Evolutionary conservation across 352 stramenopile species (phyloP).

Genomic region (Globisporangium middletonii): DNA sequence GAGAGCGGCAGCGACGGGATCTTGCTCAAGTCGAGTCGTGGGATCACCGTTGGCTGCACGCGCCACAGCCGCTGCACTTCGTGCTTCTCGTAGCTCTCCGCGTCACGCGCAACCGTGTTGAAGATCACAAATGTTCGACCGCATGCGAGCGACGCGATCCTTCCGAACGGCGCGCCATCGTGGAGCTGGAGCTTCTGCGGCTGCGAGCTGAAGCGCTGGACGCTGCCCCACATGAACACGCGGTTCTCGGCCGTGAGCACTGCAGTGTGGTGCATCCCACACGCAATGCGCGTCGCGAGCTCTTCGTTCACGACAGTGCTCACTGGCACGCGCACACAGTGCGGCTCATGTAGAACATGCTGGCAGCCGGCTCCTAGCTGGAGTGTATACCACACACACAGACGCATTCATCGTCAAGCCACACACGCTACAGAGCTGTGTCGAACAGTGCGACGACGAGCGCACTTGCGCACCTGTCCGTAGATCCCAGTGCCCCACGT

Average conservation of each 20-base stretch:
- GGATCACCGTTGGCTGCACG: constrained; percentile 34
- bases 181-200: constrained; percentile 30
- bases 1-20: constrained; percentile 31
- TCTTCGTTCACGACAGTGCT: constrained; percentile 35
- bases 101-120: constrained; percentile 48
- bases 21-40: constrained; percentile 37
- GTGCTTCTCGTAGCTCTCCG: constrained; percentile 49
- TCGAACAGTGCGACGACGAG: background rate
- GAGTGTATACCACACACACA: background rate
- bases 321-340: constrained; percentile 24
- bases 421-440: background rate
- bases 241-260: constrained; percentile 41
- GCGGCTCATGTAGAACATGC: constrained; percentile 43
- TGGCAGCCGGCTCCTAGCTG: constrained; percentile 41
- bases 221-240: constrained; percentile 67
- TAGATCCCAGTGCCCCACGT: constrained; percentile 75
- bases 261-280: constrained; percentile 62
- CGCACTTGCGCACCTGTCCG: constrained; percentile 26
- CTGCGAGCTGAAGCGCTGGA: constrained; percentile 33
- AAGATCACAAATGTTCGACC: constrained; percentile 71
- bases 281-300: constrained; percentile 34
- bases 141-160: constrained; percentile 57
- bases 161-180: constrained; percentile 28
- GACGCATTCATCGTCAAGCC: background rate
- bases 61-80: constrained; percentile 48